Base-by-base conservation (phyloP, 805 yeast genomes). In the Cyberlindnera americana region DNA sequence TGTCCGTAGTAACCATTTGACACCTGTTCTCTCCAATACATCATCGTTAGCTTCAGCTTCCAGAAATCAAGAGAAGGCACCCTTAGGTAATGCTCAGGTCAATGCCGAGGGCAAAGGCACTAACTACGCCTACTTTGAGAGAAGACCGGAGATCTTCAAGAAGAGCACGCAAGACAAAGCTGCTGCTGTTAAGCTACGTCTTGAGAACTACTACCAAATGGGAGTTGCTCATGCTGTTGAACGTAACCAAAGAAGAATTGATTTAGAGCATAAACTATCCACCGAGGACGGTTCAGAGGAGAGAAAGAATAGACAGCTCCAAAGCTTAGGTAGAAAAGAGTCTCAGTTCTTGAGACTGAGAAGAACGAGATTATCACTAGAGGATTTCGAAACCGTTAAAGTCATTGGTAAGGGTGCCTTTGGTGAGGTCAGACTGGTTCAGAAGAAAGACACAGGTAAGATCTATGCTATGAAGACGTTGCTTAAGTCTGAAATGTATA, bases 361-460 rank as follows among this genome's bases (percentile, higher is more conserved):
- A 57, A 77, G 99, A 61, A 74, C 89, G 38, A 87, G 88, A 64
- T 93, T 96, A 27, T 83, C 84, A 54, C 86, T 89, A 56, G 91
- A 90, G 48, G 99, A 93, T 62, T 93, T 93, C 60, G 93, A 89
- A 56, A 88, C 93, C 68, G 83, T 93, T 46, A 93, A 98, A 6
- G 99, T 93, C 63, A 97, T 93, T 29, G 99, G 99, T 24, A 98
- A 93, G 68, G 99, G 99, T 60, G 99, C 99, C 3, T 93, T 93
- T 61, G 99, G 99, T 35, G 96, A 93, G 64, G 99, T 93, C 21
- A 89, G 88, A 57, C 67, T 93, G 47, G 99, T 98, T 2, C 78
- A 89, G 50, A 95, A 95, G 69, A 82, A 79, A 52, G 99, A 93
- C 57, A 91, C 98, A 1, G 80, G 83, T 48, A 98, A 93, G 63